A percentile compares a stretch with the other conserved stretches of the same genome.
Conservation (phyloP, 192 early-diverging fungal species). For the Coemansia nantahalensis region DNA sequence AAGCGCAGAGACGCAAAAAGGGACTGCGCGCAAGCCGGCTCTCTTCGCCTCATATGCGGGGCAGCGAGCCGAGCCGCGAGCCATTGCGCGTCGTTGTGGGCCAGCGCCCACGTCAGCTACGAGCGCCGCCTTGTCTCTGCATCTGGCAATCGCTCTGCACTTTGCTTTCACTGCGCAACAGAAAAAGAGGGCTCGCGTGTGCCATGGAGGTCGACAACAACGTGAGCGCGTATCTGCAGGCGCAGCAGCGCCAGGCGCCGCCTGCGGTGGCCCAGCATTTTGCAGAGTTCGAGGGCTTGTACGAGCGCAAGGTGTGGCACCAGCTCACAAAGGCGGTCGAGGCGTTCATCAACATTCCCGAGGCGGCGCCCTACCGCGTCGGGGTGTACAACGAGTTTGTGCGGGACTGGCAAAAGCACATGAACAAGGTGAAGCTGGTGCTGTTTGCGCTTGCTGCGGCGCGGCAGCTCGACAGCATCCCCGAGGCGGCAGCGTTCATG, state of each 20-base stretch:
- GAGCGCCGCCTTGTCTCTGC: no score
- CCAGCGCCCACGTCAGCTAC: no score
- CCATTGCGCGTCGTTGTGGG: no score
- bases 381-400: slow-evolving; percentile 90
- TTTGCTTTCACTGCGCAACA: no score
- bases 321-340: slow-evolving; percentile 85
- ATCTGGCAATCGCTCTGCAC: no score
- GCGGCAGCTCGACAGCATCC: slow-evolving; percentile 68
- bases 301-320: slow-evolving; percentile 99
- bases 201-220: slow-evolving; percentile 74
- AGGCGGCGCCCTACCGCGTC: slow-evolving; percentile 74
- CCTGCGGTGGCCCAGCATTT: slow-evolving; percentile 73
- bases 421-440: slow-evolving; percentile 93
- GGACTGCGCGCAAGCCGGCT: no score
- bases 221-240: slow-evolving; percentile 69
- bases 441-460: slow-evolving; percentile 75
- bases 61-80: no score
- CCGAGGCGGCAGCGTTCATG: slow-evolving; percentile 76
- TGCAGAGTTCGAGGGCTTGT: slow-evolving; percentile 83
- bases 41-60: no score
- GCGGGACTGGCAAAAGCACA: slow-evolving; percentile 87
- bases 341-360: slow-evolving; percentile 74
- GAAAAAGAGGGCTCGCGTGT: no score
- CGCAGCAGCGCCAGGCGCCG: slow-evolving; percentile 66
- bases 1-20: no score